Evolutionary conservation across 352 stramenopile genomes (phyloP).

Genomic region (Blastocystis sp.): DNA sequence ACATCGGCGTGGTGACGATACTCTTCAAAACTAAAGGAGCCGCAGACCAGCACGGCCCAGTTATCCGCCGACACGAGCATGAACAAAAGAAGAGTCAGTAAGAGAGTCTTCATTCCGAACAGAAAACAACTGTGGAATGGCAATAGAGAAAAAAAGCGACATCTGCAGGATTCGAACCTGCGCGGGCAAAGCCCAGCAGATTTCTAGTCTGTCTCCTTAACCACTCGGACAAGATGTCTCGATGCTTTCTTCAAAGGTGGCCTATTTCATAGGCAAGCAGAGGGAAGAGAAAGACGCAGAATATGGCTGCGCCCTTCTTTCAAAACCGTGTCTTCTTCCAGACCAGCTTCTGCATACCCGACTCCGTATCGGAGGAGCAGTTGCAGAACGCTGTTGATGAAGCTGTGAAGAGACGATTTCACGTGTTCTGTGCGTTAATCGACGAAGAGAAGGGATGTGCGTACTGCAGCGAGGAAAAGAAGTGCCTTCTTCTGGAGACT

Average conservation of each 20-base stretch:
- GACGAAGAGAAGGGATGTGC: not conserved
- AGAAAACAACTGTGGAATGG: not conserved
- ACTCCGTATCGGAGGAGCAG: not conserved
- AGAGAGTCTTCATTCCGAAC: not conserved
- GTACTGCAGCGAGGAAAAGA: not conserved
- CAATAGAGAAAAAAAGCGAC: constrained; percentile 48
- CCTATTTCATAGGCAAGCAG: not conserved
- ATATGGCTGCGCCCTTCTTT: not conserved
- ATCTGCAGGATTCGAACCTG: constrained; percentile 69
- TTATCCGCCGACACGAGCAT: constrained; percentile 74
- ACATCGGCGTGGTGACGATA: constrained; percentile 85
- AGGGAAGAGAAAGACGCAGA: not conserved
- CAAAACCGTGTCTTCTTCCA: constrained; percentile 2
- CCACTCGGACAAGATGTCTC: constrained; percentile 68
- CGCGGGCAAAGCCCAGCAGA: constrained; percentile 68
- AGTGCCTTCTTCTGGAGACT: not conserved
- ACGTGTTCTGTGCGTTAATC: not conserved
- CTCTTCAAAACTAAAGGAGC: constrained; percentile 83
- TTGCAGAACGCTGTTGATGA: not conserved
- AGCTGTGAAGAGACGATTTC: not conserved
- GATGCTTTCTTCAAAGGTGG: not conserved
- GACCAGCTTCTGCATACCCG: constrained; percentile 31
- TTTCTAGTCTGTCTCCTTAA: constrained; percentile 70
- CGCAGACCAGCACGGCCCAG: constrained; percentile 84
- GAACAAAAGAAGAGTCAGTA: constrained; percentile 19